Percentiles rank a stretch among this genome's conserved stretches.
Evolutionary conservation across 805 yeast species (phyloP).

Genomic region (Scheffersomyces stipitis): DNA sequence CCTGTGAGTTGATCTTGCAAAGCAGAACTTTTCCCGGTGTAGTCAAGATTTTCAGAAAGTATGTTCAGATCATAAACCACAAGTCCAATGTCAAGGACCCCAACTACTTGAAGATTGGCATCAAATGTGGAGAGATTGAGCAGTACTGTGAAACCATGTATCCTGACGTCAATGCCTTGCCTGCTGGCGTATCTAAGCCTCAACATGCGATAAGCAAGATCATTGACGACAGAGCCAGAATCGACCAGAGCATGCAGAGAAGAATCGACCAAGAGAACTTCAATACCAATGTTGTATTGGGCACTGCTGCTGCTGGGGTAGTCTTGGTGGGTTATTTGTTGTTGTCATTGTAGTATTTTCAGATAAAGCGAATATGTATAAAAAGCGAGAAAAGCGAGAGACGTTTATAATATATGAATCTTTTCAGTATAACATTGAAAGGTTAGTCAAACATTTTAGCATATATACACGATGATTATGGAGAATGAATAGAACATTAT

Average conservation of each 20-base stretch:
- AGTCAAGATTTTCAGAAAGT: constrained; percentile 71
- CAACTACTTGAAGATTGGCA: constrained; percentile 78
- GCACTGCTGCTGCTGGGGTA: constrained; percentile 1
- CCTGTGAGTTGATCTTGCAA: constrained; percentile 71
- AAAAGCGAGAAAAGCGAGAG: too few species aligned
- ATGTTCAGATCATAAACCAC: constrained; percentile 73
- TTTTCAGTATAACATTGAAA: too few species aligned
- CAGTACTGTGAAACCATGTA: constrained; percentile 80
- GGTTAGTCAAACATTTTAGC: too few species aligned
- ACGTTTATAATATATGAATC: too few species aligned
- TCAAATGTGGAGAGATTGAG: constrained; percentile 84
- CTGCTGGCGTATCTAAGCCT: constrained; percentile 45
- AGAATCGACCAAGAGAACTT: constrained; percentile 8
- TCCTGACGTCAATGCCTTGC: constrained; percentile 54
- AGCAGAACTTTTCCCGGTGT: constrained; percentile 76
- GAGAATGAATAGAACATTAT: too few species aligned
- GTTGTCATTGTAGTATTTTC: too few species aligned
- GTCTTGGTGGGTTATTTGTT: background rate
- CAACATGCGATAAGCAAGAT: constrained; percentile 7
- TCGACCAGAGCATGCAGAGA: constrained; percentile 9
- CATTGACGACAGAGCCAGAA: constrained; percentile 6
- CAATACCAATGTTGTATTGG: constrained; percentile 2
- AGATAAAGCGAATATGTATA: too few species aligned
- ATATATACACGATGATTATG: too few species aligned
- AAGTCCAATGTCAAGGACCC: constrained; percentile 81